Evolutionary conservation across 371 early-diverging fungal genomes (phyloP), one percentile per base, ranked within the genome.

Genomic region (Cokeromyces recurvatus): DNA sequence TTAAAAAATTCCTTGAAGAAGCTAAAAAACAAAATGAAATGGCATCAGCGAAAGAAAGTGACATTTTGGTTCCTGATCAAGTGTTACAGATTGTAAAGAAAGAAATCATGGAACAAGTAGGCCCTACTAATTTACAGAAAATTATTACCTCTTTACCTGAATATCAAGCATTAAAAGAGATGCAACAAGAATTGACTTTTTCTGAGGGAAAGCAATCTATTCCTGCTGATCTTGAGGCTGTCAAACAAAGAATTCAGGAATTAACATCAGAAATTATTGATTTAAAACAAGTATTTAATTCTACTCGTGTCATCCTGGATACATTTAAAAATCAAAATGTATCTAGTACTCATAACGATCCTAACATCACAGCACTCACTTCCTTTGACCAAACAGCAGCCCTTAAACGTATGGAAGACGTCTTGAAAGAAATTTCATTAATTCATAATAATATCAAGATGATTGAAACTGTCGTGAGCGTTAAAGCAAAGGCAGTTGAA

Each of bases 361-460:
- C n/a, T n/a, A n/a, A n/a, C n/a, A n/a, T n/a, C n/a, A 1, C 9
- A 4, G 25, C 19, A 2, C 40, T 19, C 4, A 14, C 11, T 17
- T 4, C 29, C 0, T 21, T 32, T 16, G 31, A 32, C 24, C 12
- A 24, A 2, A 5, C 25, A 15, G 47, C 38, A 10, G 43, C 47
- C 7, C 12, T 52, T 2, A 35, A 48, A 11, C 52, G 43, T 19
- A 44, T 57, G 14, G 48, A 51, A 21, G 40, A 51, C 12, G 38
- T 57, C 19, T 46, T 52, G 10, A 39, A 27, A 8, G 32, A 48
- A n/a, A 32, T 55, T 9, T 11, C 35, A 0, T 14, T 53, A 4
- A 59, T 59, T 19, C 25, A 59, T 41, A 48, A 48, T 16, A 40
- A 49, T 21, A 46, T 59, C 11, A 49, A 53, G 22, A 53, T 59